phyloP scores from a whole-genome alignment of 148 eudicot genomes.

The Simmondsia chinensis region DNA sequence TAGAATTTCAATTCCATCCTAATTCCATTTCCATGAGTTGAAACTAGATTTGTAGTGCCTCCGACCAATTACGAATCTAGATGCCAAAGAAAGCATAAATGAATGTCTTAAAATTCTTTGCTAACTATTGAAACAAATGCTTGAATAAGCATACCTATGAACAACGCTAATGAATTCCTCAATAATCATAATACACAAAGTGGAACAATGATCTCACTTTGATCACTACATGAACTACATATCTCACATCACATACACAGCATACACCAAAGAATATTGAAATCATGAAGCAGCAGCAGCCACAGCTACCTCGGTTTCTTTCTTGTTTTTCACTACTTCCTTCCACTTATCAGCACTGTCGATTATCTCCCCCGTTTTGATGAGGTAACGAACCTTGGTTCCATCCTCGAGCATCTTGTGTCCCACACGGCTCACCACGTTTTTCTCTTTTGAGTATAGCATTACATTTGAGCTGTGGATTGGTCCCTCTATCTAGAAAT shows the following conservation, averaged over 20 bases:
- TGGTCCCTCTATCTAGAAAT: conserved; percentile 73
- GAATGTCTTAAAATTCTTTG: too few relatives aligned
- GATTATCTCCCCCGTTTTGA: conserved; percentile 91
- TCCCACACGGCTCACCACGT: conserved; percentile 81
- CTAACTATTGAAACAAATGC: too few relatives aligned
- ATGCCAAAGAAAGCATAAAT: too few relatives aligned
- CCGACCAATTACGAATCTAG: too few relatives aligned
- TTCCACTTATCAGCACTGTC: conserved; percentile 89
- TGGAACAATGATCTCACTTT: too few relatives aligned
- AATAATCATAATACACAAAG: too few relatives aligned
- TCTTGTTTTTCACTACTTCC: conserved; percentile 49
- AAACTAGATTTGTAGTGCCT: too few relatives aligned
- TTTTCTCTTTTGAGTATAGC: conserved; percentile 85
- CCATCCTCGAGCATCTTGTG: conserved; percentile 82
- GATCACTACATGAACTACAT: too few relatives aligned
- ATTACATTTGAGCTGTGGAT: conserved; percentile 97
- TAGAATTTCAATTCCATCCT: too few relatives aligned
- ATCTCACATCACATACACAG: conserved; percentile 6
- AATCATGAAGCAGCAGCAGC: conserved; percentile 25
- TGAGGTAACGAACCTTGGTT: conserved; percentile 78
- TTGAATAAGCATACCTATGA: too few relatives aligned
- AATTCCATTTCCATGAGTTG: too few relatives aligned
- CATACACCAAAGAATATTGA: conserved; percentile 4
- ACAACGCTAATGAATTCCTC: too few relatives aligned
- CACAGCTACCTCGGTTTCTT: conserved; percentile 48